Evolutionary conservation across 1,284 basidiomycete species (phyloP), one percentile per base, ranked within the genome.

Genomic region (Mycena sp.): DNA sequence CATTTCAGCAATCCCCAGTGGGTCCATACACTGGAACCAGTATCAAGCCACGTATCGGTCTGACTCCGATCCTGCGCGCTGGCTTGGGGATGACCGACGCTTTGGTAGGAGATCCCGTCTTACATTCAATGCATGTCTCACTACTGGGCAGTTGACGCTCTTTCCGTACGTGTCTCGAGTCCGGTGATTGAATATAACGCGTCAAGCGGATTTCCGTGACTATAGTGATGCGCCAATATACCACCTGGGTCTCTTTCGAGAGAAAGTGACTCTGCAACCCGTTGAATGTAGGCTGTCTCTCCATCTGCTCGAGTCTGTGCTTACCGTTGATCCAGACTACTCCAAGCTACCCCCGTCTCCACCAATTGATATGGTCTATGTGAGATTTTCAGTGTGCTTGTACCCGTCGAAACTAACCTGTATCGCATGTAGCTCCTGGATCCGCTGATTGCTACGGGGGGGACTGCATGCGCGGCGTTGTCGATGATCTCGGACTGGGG

Each of bases 1-100:
- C 14, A 12, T 44, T 65, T 30, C 69, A 90, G 87, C 72, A 83
- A 78, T 87, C 91, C 0, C 92, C 92, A 2, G 78, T 94, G 23
- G 85, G 81, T 6, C 76, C 84, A 12, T 93, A 93, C 76, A 86
- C 79, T 29, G 92, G 92, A 28, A 85, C 83, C 2, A 73, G 72
- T 30, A 85, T 94, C 74, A 90, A 88, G 72, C 85, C 91, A 17
- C 85, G 87, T 50, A 87, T 99, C 62, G 96, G 94, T 7, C 78
- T 99, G 55, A 91, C 93, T 3, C 96, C 96, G 32, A 94, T 99
- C 72, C 81, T 99, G 59, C 89, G 96, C 52, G 96, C 96, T 16
- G 96, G 96, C 21, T 81, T 96, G 61, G 95, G 95, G n/a, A 96
- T 99, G 93, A 88, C 92, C 0, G 95, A 98, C 69, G 88, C 93